Percentiles rank a stretch among this genome's conserved stretches.
phyloP scores from a whole-genome alignment of 768 basidiomycete species.

The Xerocomus potaroensis region DNA sequence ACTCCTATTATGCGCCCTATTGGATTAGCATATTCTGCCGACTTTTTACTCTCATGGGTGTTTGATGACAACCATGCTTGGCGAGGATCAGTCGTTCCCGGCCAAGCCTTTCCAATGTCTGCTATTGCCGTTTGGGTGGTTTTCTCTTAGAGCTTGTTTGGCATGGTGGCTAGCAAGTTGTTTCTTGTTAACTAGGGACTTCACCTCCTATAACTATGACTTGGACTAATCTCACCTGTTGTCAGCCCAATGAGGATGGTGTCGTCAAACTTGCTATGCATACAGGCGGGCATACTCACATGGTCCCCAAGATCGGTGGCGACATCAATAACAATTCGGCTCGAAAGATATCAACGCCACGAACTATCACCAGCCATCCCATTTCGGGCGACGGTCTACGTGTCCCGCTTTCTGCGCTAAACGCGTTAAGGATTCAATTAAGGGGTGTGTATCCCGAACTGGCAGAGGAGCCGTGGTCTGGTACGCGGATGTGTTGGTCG shows the following conservation, averaged over 20 bases:
- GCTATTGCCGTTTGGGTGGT: too few relatives aligned
- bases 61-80: too few relatives aligned
- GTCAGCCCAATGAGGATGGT: slow-evolving; percentile 62
- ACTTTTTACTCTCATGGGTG: neutral
- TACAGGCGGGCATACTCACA: slow-evolving; percentile 62
- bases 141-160: too few relatives aligned
- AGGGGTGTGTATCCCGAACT: slow-evolving; percentile 70
- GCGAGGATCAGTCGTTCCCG: too few relatives aligned
- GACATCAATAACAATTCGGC: slow-evolving; percentile 4
- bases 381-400: slow-evolving; percentile 46
- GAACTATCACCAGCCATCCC: slow-evolving; percentile 64
- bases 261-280: slow-evolving; percentile 81
- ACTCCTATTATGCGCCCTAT: neutral
- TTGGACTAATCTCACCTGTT: neutral
- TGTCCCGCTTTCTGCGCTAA: slow-evolving; percentile 59
- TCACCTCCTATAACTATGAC: too few relatives aligned
- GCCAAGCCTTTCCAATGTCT: too few relatives aligned
- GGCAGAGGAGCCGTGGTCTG: slow-evolving; percentile 62
- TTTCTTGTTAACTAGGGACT: neutral
- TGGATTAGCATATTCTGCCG: neutral
- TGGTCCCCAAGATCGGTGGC: slow-evolving; percentile 5
- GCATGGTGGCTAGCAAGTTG: too few relatives aligned
- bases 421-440: slow-evolving; percentile 49
- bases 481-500: slow-evolving; percentile 87
- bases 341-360: slow-evolving; percentile 62